Conservation (phyloP, 2,329 filamentous ascomycete species). For the Aspergillus tamarii region DNA sequence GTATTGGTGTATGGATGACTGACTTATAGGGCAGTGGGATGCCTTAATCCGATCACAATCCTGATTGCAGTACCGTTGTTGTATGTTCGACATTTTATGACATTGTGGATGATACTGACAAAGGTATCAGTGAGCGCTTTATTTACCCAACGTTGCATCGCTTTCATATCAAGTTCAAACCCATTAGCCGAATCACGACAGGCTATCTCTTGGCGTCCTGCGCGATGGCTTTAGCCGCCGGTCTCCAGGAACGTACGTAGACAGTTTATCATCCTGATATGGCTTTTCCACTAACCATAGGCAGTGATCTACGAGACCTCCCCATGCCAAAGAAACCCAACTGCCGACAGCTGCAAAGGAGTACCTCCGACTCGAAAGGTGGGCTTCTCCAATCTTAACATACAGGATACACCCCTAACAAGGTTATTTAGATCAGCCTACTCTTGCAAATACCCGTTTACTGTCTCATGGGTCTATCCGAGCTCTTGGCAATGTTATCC, state of each 20-base stretch:
- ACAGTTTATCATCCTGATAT: no score
- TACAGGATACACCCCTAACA: background rate
- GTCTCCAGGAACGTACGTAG: background rate
- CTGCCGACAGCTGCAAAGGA: background rate
- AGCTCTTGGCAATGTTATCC: constrained; percentile 4
- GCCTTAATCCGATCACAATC: background rate
- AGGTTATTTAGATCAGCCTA: background rate
- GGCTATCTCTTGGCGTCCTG: background rate
- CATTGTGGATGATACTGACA: background rate
- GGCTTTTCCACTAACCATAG: background rate
- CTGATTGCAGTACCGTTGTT: background rate
- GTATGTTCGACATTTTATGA: background rate
- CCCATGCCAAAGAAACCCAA: constrained; percentile 1
- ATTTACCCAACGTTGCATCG: background rate
- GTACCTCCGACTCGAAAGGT: background rate
- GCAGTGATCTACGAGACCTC: constrained; percentile 7
- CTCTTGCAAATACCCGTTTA: background rate
- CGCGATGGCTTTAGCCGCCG: background rate
- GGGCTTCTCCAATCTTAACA: background rate
- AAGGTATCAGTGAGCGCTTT: background rate
- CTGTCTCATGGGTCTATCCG: constrained; percentile 3
- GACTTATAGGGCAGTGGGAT: background rate
- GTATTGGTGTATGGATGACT: background rate
- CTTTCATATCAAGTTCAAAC: background rate
- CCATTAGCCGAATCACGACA: background rate